Conservation (phyloP, 1,284 basidiomycete genomes). For the Ganoderma lucidum region DNA sequence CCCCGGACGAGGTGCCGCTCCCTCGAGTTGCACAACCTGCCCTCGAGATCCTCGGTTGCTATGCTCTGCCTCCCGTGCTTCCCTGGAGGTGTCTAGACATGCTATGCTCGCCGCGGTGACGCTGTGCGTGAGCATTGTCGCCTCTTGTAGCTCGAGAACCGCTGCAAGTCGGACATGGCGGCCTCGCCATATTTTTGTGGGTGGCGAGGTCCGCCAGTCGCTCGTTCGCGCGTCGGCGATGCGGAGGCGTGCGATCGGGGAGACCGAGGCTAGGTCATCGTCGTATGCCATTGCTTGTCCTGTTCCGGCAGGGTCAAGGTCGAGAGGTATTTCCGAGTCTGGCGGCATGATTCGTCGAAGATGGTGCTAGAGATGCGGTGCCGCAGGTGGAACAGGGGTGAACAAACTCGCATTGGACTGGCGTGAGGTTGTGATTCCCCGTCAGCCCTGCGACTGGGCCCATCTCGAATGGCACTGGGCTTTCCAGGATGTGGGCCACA, state of each 20-base stretch:
- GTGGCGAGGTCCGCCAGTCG: background rate
- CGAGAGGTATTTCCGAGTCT: background rate
- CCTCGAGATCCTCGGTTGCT: background rate
- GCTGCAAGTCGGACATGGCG: background rate
- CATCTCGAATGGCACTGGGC: background rate
- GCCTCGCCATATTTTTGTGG: background rate
- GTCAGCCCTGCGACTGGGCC: background rate
- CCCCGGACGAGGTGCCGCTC: background rate
- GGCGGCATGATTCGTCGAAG: background rate
- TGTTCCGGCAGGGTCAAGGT: background rate
- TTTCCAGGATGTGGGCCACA: background rate
- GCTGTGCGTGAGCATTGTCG: background rate
- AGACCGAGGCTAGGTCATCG: background rate
- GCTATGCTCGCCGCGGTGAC: background rate
- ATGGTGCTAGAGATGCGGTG: background rate
- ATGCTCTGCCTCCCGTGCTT: background rate
- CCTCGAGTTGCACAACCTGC: background rate
- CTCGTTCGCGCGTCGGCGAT: background rate
- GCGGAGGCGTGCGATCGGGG: background rate
- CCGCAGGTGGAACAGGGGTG: background rate
- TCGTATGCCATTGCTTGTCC: background rate
- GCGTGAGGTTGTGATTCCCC: background rate
- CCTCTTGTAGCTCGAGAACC: background rate
- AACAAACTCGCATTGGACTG: background rate
- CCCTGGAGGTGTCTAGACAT: background rate